Conservation (phyloP, 2,329 filamentous ascomycete species). For the Monosporascus sp. region DNA sequence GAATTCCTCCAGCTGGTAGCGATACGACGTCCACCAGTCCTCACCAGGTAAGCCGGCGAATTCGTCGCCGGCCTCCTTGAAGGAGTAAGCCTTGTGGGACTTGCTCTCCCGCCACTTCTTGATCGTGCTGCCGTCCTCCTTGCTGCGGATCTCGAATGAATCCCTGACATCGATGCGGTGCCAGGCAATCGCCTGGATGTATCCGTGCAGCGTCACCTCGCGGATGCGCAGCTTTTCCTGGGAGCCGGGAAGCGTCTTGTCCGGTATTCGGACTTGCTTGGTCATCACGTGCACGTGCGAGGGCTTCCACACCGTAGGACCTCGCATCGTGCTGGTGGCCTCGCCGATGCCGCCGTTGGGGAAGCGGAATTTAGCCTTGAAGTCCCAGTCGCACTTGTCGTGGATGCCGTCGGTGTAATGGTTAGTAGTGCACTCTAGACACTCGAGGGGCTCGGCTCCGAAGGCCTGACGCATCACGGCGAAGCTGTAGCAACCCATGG, state of each 20-base stretch:
- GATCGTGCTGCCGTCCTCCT: conserved; percentile 9
- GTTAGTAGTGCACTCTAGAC: conserved; percentile 21
- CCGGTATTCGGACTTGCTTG: conserved; percentile 16
- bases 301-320: conserved; percentile 11
- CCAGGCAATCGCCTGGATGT: conserved; percentile 21
- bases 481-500: conserved; percentile 34
- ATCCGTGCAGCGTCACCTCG: conserved; percentile 22
- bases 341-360: conserved; percentile 30
- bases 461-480: conserved; percentile 33
- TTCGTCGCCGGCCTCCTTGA: conserved; percentile 24
- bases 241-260: conserved; percentile 10
- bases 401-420: conserved; percentile 21
- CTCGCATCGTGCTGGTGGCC: conserved; percentile 22
- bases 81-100: conserved; percentile 30
- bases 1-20: conserved; percentile 45
- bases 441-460: conserved; percentile 32
- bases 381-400: conserved; percentile 28
- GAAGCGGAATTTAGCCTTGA: conserved; percentile 33
- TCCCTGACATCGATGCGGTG: conserved; percentile 34
- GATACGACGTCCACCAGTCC: conserved; percentile 37
- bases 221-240: conserved; percentile 15
- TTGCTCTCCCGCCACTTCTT: too few species aligned
- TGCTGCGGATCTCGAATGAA: conserved; percentile 24
- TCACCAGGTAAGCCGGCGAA: conserved; percentile 19
- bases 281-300: conserved; percentile 14